Base-by-base conservation (phyloP, 768 basidiomycete species). In the Gymnopilus dilepis region DNA sequence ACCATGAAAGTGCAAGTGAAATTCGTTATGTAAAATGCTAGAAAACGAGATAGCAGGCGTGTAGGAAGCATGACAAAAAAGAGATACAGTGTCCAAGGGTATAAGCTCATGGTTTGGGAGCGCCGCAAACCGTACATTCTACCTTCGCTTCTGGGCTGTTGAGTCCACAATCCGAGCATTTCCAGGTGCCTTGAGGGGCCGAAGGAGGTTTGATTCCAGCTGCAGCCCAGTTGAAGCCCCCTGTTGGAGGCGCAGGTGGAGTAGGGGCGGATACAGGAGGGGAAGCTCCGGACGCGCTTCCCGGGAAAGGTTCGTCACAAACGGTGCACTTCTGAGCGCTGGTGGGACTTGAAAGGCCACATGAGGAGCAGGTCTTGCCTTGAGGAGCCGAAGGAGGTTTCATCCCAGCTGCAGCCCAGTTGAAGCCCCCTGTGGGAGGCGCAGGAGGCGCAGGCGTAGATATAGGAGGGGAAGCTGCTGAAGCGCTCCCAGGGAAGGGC, bases 361-460 rank as follows among this genome's bases (percentile, higher is more conserved):
- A 93, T 3, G 71, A 65, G 1, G 69, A 72, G 68, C 90, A 92
- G 13, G 64, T 82, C 89, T 89, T 91, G 15, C 68, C 66, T 21
- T 65, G 72, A 33, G 66, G 65, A 9, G 65, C 59, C 3, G 73
- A 56, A 8, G 85, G 82, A 1, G 77, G 71, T 64, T 82, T 86
- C 61, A 83, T 72, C 4, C 87, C 88, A 0, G 86, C 86, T 9
- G 84, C 88, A 4, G 81, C 77, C 81, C 85, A 90, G 65, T 89
- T 77, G 65, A 90, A 90, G 30, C 77, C 76, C 40, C 78, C 74
- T 15, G 60, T 53, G 8, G 41, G 19, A 19, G 61, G 53, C 12
- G 54, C 31, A 37, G 52, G 40, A 26, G 63, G 45, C 31, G 45
- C 22, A 54, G 62, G 28, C 13, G 52, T 50, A 28, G 30, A 50